Evolutionary conservation across 768 basidiomycete species (phyloP).

Genomic region (Lactarius vividus): DNA sequence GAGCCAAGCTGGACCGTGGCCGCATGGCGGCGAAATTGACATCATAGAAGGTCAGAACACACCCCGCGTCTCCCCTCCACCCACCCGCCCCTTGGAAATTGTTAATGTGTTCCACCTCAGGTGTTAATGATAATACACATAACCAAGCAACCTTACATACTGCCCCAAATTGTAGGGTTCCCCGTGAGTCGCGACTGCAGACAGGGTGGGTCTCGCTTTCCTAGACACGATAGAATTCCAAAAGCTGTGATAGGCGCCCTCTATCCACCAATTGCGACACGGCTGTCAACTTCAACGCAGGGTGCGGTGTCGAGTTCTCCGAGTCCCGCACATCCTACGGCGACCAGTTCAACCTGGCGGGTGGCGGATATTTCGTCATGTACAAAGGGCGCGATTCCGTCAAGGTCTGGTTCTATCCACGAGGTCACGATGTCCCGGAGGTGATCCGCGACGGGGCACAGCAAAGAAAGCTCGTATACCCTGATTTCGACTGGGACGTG

Average conservation of each 20-base stretch:
- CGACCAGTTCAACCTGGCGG: slow-evolving; percentile 44
- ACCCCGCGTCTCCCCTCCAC: neutral
- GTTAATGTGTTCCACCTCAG: slow-evolving; percentile 26
- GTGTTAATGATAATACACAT: slow-evolving; percentile 45
- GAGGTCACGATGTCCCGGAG: slow-evolving; percentile 45
- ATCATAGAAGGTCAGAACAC: slow-evolving; percentile 50
- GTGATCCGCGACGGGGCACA: slow-evolving; percentile 34
- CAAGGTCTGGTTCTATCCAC: slow-evolving; percentile 61
- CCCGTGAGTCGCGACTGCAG: slow-evolving; percentile 36
- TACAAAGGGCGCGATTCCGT: slow-evolving; percentile 41
- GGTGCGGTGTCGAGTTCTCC: slow-evolving; percentile 53
- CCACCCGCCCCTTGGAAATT: neutral
- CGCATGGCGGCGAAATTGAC: slow-evolving; percentile 58
- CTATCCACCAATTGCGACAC: slow-evolving; percentile 50
- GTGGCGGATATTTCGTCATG: slow-evolving; percentile 64
- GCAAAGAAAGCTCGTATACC: slow-evolving; percentile 4
- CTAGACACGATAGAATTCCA: neutral
- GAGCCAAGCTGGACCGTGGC: slow-evolving; percentile 53
- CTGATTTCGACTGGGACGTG: slow-evolving; percentile 1
- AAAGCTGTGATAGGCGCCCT: slow-evolving; percentile 34
- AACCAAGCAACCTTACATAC: slow-evolving; percentile 61
- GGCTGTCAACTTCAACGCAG: slow-evolving; percentile 51
- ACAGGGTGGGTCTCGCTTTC: slow-evolving; percentile 41
- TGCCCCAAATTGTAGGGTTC: slow-evolving; percentile 46
- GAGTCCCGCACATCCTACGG: slow-evolving; percentile 44